phyloP scores from a whole-genome alignment of 208 protist species.

The Crithidia thermophila region DNA sequence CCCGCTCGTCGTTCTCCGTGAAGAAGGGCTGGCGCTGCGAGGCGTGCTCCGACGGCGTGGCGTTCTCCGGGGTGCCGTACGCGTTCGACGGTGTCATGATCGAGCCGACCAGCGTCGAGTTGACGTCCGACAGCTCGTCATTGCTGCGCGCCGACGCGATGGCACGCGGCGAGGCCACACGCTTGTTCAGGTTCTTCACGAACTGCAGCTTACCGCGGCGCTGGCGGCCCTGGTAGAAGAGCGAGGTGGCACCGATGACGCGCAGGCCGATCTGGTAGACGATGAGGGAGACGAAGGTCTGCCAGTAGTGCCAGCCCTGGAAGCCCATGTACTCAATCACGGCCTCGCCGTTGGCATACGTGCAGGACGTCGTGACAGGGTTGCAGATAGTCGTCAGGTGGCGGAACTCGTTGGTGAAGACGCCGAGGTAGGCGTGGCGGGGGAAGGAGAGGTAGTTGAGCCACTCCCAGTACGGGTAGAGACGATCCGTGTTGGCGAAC shows the following conservation, averaged over 20 bases:
- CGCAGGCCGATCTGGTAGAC: slow-evolving; percentile 61
- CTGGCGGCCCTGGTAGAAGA: slow-evolving; percentile 60
- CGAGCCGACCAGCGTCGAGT: slow-evolving; percentile 54
- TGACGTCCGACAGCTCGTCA: slow-evolving; percentile 44
- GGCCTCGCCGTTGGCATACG: slow-evolving; percentile 53
- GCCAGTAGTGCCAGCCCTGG: slow-evolving; percentile 63
- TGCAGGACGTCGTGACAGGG: slow-evolving; percentile 56
- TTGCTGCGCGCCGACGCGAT: slow-evolving; percentile 64
- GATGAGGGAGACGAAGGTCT: slow-evolving; percentile 70
- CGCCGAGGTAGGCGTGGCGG: slow-evolving; percentile 73
- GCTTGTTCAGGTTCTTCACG: slow-evolving; percentile 58
- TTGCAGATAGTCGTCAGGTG: slow-evolving; percentile 61
- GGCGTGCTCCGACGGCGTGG: slow-evolving; percentile 10
- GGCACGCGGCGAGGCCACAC: slow-evolving; percentile 60
- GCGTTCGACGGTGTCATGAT: slow-evolving; percentile 66
- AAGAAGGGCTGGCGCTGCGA: slow-evolving; percentile 16
- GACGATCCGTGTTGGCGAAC: slow-evolving; percentile 81
- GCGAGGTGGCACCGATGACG: slow-evolving; percentile 54
- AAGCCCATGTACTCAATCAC: slow-evolving; percentile 70
- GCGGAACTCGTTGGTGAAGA: slow-evolving; percentile 83
- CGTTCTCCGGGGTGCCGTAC: slow-evolving; percentile 15
- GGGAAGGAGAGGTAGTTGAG: slow-evolving; percentile 87
- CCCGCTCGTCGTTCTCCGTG: slow-evolving; percentile 12
- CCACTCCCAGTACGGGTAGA: slow-evolving; percentile 82
- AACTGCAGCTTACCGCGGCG: slow-evolving; percentile 67